Percentiles rank a stretch among this genome's conserved stretches.
These are phyloP conservation scores for Suillus plorans DNA, from an alignment of 768 basidiomycete genomes.

Conservation along the genomic window DNA sequence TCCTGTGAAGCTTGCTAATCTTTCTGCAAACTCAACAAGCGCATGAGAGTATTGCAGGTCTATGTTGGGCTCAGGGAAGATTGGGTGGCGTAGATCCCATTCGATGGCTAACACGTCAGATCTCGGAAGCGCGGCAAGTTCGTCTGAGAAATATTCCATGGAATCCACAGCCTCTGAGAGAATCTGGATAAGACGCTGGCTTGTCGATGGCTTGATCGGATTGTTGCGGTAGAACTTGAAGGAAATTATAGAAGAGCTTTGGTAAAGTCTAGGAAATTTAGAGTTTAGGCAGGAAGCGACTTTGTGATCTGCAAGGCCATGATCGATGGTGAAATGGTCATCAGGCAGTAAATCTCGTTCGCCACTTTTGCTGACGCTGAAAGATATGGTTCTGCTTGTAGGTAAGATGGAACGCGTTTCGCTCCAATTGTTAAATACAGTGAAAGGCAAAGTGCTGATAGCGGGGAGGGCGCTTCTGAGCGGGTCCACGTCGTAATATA, in stretches of 20 bases:
- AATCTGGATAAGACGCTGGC: conserved; percentile 15
- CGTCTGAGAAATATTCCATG: conserved; percentile 11
- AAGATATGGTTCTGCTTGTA: conserved; percentile 38
- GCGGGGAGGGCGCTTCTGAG: conserved; percentile 10
- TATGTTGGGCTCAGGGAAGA: conserved; percentile 31
- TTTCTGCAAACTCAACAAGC: conserved; percentile 41
- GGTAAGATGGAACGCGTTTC: conserved; percentile 25
- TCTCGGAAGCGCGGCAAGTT: conserved; percentile 21
- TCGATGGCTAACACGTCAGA: conserved; percentile 50
- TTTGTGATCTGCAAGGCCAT: conserved; percentile 12
- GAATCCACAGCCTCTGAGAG: conserved; percentile 14
- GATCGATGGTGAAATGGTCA: conserved; percentile 1
- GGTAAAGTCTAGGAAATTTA: conserved; percentile 16
- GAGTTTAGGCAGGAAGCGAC: conserved; percentile 20
- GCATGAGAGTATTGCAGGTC: conserved; percentile 43
- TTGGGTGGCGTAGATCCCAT: conserved; percentile 50
- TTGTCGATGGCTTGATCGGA: conserved; percentile 9
- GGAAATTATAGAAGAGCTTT: conserved; percentile 6
- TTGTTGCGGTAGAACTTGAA: conserved; percentile 6
- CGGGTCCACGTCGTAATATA: conserved; percentile 46
- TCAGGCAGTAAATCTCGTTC: background rate
- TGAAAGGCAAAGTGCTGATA: conserved; percentile 30
- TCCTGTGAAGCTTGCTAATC: conserved; percentile 32
- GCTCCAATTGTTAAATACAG: conserved; percentile 41
- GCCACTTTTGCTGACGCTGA: conserved; percentile 23